These are phyloP conservation scores for Trichocladium antarcticum DNA, from an alignment of 495 filamentous ascomycete genomes.

Conservation along the genomic window DNA sequence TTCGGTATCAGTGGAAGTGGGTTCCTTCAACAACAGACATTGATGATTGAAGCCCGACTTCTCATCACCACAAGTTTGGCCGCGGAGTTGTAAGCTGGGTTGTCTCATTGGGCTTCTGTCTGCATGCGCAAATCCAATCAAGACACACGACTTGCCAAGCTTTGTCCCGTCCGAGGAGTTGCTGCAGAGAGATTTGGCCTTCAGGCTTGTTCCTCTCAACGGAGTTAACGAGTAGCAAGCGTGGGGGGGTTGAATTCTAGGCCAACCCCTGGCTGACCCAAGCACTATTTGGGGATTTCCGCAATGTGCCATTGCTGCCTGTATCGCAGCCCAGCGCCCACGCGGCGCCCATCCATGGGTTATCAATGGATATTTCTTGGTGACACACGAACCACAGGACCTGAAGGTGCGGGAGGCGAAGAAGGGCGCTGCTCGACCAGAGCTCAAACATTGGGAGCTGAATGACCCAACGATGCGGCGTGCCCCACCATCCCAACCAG, in stretches of 20 bases:
- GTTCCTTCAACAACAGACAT: not conserved
- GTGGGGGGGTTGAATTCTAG: constrained; percentile 13
- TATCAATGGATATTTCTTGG: constrained; percentile 11
- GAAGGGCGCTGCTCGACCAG: not conserved
- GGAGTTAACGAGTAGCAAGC: not conserved
- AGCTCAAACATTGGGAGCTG: not conserved
- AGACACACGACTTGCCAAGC: not conserved
- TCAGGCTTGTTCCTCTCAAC: not conserved
- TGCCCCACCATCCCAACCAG: constrained; percentile 7
- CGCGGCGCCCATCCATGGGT: not conserved
- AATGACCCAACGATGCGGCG: not conserved
- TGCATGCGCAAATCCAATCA: not conserved
- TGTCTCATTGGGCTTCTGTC: not conserved
- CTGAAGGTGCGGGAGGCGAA: not conserved
- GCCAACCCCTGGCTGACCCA: not conserved
- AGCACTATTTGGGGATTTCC: constrained; percentile 4
- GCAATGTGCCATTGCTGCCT: constrained; percentile 13
- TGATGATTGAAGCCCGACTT: not conserved
- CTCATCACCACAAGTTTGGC: not conserved
- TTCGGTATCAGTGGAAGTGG: not conserved
- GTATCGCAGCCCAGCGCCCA: constrained; percentile 4
- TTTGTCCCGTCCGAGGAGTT: not conserved
- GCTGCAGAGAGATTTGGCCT: not conserved
- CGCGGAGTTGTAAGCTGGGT: constrained; percentile 7
- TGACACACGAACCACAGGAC: not conserved